Evolutionary conservation across 495 filamentous ascomycete species (phyloP), one percentile per base, ranked within the genome.

Genomic region (Xylaria scruposa): DNA sequence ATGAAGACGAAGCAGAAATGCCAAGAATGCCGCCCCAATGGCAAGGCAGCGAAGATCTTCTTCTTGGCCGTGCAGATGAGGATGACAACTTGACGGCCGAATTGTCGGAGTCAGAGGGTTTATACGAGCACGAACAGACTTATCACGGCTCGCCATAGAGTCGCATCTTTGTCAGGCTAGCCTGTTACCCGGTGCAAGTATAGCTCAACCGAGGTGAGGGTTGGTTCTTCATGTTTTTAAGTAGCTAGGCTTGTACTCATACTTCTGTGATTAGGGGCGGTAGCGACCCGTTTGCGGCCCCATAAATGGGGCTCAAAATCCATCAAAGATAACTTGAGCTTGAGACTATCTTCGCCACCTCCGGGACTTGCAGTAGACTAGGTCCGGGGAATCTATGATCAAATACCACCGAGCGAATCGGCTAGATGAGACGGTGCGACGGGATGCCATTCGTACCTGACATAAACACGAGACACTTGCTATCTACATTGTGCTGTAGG

Each of bases 11-110:
- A 46, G 78, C 77, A n/a, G 78, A 78, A 36, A 74, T 85, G 67
- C 84, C 84, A 15, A 78, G 73, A 1, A 82, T 82, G 79, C 84
- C 84, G 21, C 83, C 84, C 12, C 85, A 86, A 71, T 86, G 84
- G 85, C 84, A 87, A 74, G 85, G 85, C 36, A 87, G 85, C 71
- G 85, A 87, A 69, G 85, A 87, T 63, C 75, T 87, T 40, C 72
- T 86, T 31, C 79, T 87, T 15, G 74, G 75, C 15, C 82, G 78
- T 44, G 31, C 19, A 73, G 80, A 81, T 21, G 80, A 82, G 2
- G 79, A 78, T 40, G 75, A 77, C 19, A 59, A 53, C 29, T 70
- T 70, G 15, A 67, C 70, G 12, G 51, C 40, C 9, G 70, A 71
- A 51, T 49, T 46, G 42, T 51, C 61, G 19, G 68, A 64, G n/a